These are phyloP conservation scores for Basipetospora sp. DNA, from an alignment of 2,329 filamentous ascomycete species.

Conservation along the genomic window DNA sequence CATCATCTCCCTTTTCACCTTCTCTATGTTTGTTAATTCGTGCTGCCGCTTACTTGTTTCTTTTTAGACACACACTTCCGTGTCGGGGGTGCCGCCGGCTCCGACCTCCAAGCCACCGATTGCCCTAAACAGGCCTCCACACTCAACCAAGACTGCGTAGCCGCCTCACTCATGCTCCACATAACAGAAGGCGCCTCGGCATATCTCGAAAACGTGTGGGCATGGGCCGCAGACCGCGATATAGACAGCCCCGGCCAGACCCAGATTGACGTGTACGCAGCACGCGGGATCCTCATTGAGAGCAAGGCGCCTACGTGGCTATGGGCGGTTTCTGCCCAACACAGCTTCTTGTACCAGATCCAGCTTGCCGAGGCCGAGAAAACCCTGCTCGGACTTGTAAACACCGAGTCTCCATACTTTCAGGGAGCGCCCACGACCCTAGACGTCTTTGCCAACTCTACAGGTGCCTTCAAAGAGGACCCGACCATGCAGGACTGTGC, in stretches of 20 bases:
- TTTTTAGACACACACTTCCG: constrained; percentile 92
- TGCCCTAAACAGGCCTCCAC: constrained; percentile 52
- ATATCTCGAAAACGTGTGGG: constrained; percentile 82
- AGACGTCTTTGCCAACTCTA: constrained; percentile 39
- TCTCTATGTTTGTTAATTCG: too few relatives aligned
- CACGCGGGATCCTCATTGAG: constrained; percentile 69
- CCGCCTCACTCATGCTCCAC: constrained; percentile 57
- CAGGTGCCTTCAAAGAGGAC: constrained; percentile 51
- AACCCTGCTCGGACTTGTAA: constrained; percentile 69
- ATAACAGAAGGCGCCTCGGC: constrained; percentile 47
- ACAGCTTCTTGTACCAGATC: constrained; percentile 65
- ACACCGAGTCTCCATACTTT: constrained; percentile 82
- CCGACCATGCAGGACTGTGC: constrained; percentile 41
- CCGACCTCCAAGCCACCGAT: constrained; percentile 61
- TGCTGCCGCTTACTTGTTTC: too few relatives aligned
- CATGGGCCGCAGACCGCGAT: constrained; percentile 84
- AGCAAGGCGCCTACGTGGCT: constrained; percentile 63
- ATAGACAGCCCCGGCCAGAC: constrained; percentile 60
- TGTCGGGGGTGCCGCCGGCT: constrained; percentile 74
- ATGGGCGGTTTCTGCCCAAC: constrained; percentile 59
- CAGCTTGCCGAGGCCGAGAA: constrained; percentile 64
- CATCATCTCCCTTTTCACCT: too few relatives aligned
- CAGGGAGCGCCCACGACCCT: constrained; percentile 65
- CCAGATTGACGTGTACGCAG: constrained; percentile 78
- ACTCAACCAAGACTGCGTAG: constrained; percentile 54